Evolutionary conservation across 257 asterid species (phyloP).

Genomic region (Przewalskia tangutica): DNA sequence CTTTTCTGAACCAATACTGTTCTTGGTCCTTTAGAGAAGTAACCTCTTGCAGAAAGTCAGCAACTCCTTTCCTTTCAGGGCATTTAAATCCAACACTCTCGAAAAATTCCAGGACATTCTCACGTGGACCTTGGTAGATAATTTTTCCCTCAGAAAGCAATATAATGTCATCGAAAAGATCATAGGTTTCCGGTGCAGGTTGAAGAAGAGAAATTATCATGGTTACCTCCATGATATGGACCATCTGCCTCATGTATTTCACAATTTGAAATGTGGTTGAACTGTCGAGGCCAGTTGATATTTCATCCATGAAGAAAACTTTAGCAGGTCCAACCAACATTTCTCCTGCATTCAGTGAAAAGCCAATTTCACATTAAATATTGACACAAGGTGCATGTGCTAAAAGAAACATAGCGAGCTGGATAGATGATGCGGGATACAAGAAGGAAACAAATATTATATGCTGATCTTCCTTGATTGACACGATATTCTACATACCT

Average conservation of each 20-base stretch:
- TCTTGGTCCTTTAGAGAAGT: slow-evolving; percentile 84
- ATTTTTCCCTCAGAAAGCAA: slow-evolving; percentile 76
- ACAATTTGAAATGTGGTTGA: slow-evolving; percentile 83
- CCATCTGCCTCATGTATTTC: slow-evolving; percentile 88
- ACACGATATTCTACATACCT: slow-evolving; percentile 26
- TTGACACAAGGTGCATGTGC: not conserved
- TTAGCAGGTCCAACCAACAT: slow-evolving; percentile 96
- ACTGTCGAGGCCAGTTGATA: slow-evolving; percentile 95
- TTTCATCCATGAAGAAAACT: slow-evolving; percentile 95
- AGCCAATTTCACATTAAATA: not conserved
- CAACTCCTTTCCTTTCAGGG: slow-evolving; percentile 89
- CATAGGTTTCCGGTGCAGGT: slow-evolving; percentile 91
- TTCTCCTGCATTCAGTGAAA: slow-evolving; percentile 49
- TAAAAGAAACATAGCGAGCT: not conserved
- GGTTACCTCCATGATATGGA: slow-evolving; percentile 81
- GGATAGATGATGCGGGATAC: not conserved
- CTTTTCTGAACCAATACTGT: slow-evolving; percentile 74
- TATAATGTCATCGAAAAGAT: slow-evolving; percentile 80
- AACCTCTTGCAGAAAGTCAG: slow-evolving; percentile 93
- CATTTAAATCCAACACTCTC: slow-evolving; percentile 82
- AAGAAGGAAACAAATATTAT: not conserved
- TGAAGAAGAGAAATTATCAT: slow-evolving; percentile 92
- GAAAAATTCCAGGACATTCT: slow-evolving; percentile 64
- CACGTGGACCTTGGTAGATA: slow-evolving; percentile 91
- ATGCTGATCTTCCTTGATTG: not conserved